Evolutionary conservation across 1,284 basidiomycete genomes (phyloP).

Genomic region (Ceratobasidium sp.): DNA sequence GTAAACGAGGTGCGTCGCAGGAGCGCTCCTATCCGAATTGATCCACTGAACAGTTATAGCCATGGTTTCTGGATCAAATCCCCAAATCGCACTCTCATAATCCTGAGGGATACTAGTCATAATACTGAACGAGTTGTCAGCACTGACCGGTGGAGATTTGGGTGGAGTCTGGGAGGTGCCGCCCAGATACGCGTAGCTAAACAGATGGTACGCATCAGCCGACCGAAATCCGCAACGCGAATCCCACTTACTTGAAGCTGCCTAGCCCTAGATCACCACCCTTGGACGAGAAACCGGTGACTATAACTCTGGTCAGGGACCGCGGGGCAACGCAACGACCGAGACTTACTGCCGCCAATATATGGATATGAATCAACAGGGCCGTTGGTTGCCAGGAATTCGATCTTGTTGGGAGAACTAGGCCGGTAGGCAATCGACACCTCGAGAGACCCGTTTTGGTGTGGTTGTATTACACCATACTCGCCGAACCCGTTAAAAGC

Average conservation of each 20-base stretch:
- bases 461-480: constrained; percentile 7
- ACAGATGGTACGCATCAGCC: background rate
- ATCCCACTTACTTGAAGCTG: background rate
- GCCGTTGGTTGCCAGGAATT: constrained; percentile 11
- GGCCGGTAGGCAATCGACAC: background rate
- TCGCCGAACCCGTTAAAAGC: constrained; percentile 1
- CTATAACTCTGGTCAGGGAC: background rate
- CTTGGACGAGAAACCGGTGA: constrained; percentile 5
- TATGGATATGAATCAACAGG: constrained; percentile 4
- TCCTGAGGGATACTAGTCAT: background rate
- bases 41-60: constrained; percentile 36
- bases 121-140: constrained; percentile 15
- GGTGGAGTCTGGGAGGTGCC: constrained; percentile 16
- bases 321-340: background rate
- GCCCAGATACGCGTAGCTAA: constrained; percentile 1
- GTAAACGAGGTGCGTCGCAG: background rate
- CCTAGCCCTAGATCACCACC: background rate
- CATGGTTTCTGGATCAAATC: constrained; percentile 18
- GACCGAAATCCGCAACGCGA: background rate
- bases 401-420: background rate
- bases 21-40: constrained; percentile 25
- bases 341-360: constrained; percentile 15
- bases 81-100: constrained; percentile 27
- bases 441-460: constrained; percentile 10
- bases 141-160: background rate